A percentile compares a stretch with the other conserved stretches of the same genome.
These are phyloP conservation scores for Vicia sativa DNA, from an alignment of 306 rosid genomes.

Conservation along the genomic window DNA sequence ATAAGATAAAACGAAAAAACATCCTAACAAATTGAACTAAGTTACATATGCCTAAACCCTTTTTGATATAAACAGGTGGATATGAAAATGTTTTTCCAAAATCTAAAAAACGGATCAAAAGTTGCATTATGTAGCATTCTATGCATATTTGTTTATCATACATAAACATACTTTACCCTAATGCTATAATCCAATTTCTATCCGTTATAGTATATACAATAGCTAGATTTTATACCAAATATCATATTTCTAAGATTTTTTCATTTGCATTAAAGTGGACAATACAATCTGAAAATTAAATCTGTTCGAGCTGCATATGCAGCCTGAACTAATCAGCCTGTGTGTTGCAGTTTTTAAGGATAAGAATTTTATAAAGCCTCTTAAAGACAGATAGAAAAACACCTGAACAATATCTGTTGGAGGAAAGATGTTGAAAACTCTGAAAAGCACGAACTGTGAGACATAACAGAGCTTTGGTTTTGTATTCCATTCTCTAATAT, in stretches of 20 bases:
- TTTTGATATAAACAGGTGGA: too few relatives aligned
- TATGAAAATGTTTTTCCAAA: too few relatives aligned
- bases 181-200: background rate
- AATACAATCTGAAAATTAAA: slow-evolving; percentile 28
- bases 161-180: background rate
- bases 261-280: slow-evolving; percentile 4
- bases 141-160: background rate
- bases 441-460: slow-evolving; percentile 78
- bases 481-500: slow-evolving; percentile 89
- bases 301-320: background rate
- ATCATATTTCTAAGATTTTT: slow-evolving; percentile 1
- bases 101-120: background rate
- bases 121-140: background rate
- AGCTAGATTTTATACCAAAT: background rate
- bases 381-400: slow-evolving; percentile 1
- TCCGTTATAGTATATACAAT: background rate
- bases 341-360: slow-evolving; percentile 17
- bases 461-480: slow-evolving; percentile 88
- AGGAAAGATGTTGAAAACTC: slow-evolving; percentile 70
- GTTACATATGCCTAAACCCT: too few relatives aligned
- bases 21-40: slow-evolving; percentile 1
- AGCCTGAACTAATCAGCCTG: background rate
- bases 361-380: slow-evolving; percentile 3
- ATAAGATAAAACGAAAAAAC: slow-evolving; percentile 2
- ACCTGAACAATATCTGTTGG: slow-evolving; percentile 80